Evolutionary conservation across 192 early-diverging fungal genomes (phyloP).

Genomic region (Entomortierella parvispora): DNA sequence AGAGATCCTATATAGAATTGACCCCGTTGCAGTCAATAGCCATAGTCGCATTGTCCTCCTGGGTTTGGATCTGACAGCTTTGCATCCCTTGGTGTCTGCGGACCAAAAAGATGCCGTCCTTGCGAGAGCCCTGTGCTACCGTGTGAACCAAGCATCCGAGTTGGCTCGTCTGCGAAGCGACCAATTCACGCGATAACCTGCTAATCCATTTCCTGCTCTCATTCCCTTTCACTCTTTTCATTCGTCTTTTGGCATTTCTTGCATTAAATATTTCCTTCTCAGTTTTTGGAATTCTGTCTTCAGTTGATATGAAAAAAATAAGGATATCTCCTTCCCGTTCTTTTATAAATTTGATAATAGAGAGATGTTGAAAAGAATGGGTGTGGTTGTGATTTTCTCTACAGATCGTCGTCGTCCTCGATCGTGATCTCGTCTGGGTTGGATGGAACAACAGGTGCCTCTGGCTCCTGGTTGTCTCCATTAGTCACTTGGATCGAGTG

Average conservation of each 20-base stretch:
- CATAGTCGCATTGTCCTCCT: constrained; percentile 30
- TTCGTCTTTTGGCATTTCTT: no score
- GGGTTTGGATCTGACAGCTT: constrained; percentile 13
- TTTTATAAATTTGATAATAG: no score
- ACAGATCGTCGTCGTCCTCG: constrained; percentile 66
- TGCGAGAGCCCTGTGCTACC: constrained; percentile 41
- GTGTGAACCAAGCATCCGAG: constrained; percentile 33
- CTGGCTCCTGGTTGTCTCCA: constrained; percentile 21
- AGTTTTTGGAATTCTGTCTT: not conserved
- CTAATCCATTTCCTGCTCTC: not conserved
- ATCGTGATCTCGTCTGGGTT: constrained; percentile 82
- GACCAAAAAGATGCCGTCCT: constrained; percentile 25
- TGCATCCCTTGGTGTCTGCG: not conserved
- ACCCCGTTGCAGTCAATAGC: constrained; percentile 31
- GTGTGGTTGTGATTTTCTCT: not conserved
- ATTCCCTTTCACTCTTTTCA: not conserved
- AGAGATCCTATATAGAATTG: constrained; percentile 24
- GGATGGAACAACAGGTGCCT: constrained; percentile 16
- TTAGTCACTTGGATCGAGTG: constrained; percentile 42
- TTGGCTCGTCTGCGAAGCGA: constrained; percentile 10
- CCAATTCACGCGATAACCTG: not conserved
- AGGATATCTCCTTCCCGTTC: no score
- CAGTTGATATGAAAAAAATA: not conserved
- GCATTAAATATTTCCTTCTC: not conserved
- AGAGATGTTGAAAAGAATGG: not conserved